phyloP scores from a whole-genome alignment of 495 filamentous ascomycete genomes.

The Penicillium crystallinum region DNA sequence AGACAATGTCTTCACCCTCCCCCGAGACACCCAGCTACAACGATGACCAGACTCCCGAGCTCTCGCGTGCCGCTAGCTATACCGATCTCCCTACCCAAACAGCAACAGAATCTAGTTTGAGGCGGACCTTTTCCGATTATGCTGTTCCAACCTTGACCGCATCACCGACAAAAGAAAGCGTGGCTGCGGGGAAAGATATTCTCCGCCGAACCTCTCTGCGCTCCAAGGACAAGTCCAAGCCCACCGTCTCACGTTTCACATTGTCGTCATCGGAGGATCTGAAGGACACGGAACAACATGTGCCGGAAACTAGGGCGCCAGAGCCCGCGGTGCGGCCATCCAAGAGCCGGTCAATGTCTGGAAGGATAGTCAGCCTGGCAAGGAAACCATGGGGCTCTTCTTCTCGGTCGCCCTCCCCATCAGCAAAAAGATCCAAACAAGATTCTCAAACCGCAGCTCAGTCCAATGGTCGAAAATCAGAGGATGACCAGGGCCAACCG shows the following conservation, averaged over 20 bases:
- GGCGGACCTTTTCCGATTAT: constrained; percentile 43
- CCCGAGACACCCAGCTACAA: constrained; percentile 19
- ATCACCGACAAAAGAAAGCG: constrained; percentile 40
- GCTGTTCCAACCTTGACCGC: constrained; percentile 29
- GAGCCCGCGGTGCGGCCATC: constrained; percentile 40
- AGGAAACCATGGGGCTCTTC: constrained; percentile 64
- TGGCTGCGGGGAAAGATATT: constrained; percentile 44
- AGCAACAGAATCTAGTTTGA: constrained; percentile 21
- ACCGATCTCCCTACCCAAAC: constrained; percentile 34
- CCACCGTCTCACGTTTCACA: constrained; percentile 35
- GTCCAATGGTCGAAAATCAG: constrained; percentile 14
- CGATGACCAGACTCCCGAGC: constrained; percentile 24
- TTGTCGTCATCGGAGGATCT: constrained; percentile 34
- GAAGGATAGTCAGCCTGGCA: constrained; percentile 61
- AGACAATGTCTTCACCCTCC: constrained; percentile 35
- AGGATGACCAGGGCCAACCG: constrained; percentile 23
- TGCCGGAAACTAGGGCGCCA: constrained; percentile 33
- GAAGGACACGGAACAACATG: constrained; percentile 20
- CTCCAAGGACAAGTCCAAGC: constrained; percentile 30
- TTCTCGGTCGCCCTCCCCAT: constrained; percentile 58
- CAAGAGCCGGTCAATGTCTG: constrained; percentile 51
- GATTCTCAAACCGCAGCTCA: constrained; percentile 32
- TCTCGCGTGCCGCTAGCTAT: constrained; percentile 41
- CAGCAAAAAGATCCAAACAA: constrained; percentile 36
- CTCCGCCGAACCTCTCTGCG: constrained; percentile 41